Base-by-base conservation (phyloP, 176 grass and related monocot species). In the Chrysopogon serrulatus region DNA sequence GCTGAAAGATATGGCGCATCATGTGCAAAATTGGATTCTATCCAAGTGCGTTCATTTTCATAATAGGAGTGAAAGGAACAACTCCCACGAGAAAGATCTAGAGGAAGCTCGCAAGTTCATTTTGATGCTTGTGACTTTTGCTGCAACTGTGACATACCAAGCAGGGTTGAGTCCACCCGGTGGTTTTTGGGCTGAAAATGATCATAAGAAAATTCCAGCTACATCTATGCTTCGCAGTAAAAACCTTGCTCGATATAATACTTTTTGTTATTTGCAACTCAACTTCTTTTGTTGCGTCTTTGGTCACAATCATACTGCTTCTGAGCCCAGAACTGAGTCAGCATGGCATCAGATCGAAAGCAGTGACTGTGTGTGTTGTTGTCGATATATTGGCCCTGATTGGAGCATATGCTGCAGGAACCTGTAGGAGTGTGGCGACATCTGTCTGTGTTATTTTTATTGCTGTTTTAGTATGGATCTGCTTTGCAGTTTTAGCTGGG, bases 171-270 rank as follows among this genome's bases (percentile, higher is more conserved):
- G 32, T 23, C 88, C 88, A 12, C 91, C 87, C 0, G 81, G 88
- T 71, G 88, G 91, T 8, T 85, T 93, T 44, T 93, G 88, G 91
- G 65, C 79, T 54, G 85, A 90, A 68, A 81, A 85, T 48, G 40
- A 34, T 1, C 17, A 59, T 7, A 79, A 66, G 0, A 8, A 69
- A 5, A 5, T 0, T 82, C 74, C 91, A 44, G 91, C 88, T 32
- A 90, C 84, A 6, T 60, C 83, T 67, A 17, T 86, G 34, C 88
- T 90, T 77, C 84, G 47, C 17, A 73, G 31, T 19, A 17, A 45
- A 24, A 65, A 86, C 36, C 73, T 60, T 18, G 0, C 0, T 8
- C 79, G 73, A 11, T 86, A 86, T 36, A 67, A 86, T 33, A 8
- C 31, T 30, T 90, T 90, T 86, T 76, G 23, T 86, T 62, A 32